These are phyloP conservation scores for Tetrahymena thermophila DNA, from an alignment of 73 alveolate genomes.

Conservation along the genomic window DNA sequence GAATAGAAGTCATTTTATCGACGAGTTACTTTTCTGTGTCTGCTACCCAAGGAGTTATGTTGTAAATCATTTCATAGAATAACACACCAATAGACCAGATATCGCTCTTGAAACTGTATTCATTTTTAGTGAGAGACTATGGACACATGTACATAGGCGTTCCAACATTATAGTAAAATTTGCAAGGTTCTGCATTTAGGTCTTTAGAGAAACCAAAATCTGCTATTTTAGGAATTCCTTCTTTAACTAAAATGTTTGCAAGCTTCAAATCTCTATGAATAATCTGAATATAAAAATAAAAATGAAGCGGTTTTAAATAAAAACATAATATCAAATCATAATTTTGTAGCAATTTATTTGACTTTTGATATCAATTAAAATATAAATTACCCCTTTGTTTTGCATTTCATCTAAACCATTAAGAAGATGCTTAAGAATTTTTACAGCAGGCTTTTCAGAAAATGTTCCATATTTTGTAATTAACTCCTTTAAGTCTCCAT, in stretches of 20 bases:
- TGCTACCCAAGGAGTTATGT: slow-evolving; percentile 68
- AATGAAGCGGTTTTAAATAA: background rate
- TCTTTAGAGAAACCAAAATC: slow-evolving; percentile 45
- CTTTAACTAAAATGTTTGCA: slow-evolving; percentile 27
- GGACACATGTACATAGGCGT: slow-evolving; percentile 81
- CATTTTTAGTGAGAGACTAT: slow-evolving; percentile 63
- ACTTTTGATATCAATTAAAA: background rate
- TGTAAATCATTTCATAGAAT: slow-evolving; percentile 76
- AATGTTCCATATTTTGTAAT: slow-evolving; percentile 21
- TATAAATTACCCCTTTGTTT: slow-evolving; percentile 8
- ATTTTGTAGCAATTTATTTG: background rate
- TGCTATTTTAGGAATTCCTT: slow-evolving; percentile 32
- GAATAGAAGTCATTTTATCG: slow-evolving; percentile 14
- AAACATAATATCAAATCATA: background rate
- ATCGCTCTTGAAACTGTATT: slow-evolving; percentile 73
- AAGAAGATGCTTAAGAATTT: slow-evolving; percentile 12
- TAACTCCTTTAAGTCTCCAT: slow-evolving; percentile 26
- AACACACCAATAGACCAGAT: slow-evolving; percentile 80
- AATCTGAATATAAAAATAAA: background rate
- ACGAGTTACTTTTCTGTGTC: slow-evolving; percentile 34
- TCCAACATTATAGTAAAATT: slow-evolving; percentile 66
- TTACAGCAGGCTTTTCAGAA: slow-evolving; percentile 19
- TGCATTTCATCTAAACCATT: slow-evolving; percentile 22
- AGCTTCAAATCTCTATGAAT: slow-evolving; percentile 56
- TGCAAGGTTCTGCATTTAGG: slow-evolving; percentile 16